phyloP scores from a whole-genome alignment of 1,284 basidiomycete species.

The Xerocomus cyaneibrunnescens region DNA sequence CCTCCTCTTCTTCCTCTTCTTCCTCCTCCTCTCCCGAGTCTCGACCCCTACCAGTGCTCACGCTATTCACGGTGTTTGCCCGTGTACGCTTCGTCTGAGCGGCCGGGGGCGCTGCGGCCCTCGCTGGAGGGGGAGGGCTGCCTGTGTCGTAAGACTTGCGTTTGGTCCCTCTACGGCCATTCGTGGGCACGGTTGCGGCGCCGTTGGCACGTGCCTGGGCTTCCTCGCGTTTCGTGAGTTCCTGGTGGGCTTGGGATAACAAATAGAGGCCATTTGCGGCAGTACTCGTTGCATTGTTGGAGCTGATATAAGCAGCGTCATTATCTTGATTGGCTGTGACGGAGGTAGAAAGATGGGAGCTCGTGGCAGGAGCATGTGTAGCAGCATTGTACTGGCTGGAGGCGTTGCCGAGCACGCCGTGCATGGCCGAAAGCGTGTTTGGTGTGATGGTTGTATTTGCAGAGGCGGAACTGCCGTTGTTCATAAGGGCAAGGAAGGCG shows the following conservation, averaged over 20 bases:
- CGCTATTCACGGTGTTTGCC: slow-evolving; percentile 35
- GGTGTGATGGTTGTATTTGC: slow-evolving; percentile 82
- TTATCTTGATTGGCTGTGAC: slow-evolving; percentile 36
- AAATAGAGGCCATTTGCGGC: slow-evolving; percentile 93
- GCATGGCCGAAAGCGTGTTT: slow-evolving; percentile 83
- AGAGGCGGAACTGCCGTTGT: slow-evolving; percentile 59
- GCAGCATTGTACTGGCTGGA: slow-evolving; percentile 29
- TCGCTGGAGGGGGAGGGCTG: slow-evolving; percentile 39
- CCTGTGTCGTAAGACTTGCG: slow-evolving; percentile 59
- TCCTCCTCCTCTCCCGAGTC: slow-evolving; percentile 46
- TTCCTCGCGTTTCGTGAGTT: slow-evolving; percentile 93
- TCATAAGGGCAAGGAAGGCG: slow-evolving; percentile 91
- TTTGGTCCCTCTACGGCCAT: slow-evolving; percentile 59
- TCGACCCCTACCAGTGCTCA: slow-evolving; percentile 28
- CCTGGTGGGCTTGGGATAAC: slow-evolving; percentile 91
- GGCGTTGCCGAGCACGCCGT: slow-evolving; percentile 59
- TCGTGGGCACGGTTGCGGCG: slow-evolving; percentile 22
- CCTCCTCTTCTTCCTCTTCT: slow-evolving; percentile 53
- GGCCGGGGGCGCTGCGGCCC: slow-evolving; percentile 17
- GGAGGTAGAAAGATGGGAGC: slow-evolving; percentile 32
- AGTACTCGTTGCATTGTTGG: slow-evolving; percentile 50
- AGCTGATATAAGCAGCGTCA: slow-evolving; percentile 43
- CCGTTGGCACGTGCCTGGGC: slow-evolving; percentile 54
- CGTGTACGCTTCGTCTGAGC: slow-evolving; percentile 48
- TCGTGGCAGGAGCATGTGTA: slow-evolving; percentile 33